These are phyloP conservation scores for Myxozyma nipponensis DNA, from an alignment of 805 yeast genomes.

Conservation along the genomic window DNA sequence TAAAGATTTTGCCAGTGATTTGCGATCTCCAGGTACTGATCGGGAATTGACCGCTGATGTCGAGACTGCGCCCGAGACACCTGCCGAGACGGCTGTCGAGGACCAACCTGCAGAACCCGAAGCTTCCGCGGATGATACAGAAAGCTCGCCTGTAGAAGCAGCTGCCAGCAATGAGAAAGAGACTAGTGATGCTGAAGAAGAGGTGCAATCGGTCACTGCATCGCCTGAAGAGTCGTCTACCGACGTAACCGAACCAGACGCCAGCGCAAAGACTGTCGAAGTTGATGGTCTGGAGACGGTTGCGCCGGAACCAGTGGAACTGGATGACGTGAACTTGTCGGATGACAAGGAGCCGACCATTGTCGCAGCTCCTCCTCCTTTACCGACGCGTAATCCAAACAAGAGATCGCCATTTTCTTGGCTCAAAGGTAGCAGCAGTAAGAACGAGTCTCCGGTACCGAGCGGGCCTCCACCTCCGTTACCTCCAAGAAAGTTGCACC, in stretches of 20 bases:
- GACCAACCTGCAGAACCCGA: background rate
- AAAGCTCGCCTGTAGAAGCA: background rate
- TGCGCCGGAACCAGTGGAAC: background rate
- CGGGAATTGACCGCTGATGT: background rate
- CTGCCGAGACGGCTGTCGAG: background rate
- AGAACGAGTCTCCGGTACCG: conserved; percentile 3
- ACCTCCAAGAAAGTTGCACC: conserved; percentile 9
- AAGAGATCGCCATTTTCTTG: conserved; percentile 34
- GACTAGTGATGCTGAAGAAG: background rate
- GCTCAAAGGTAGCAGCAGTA: conserved; percentile 27
- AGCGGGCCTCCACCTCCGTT: conserved; percentile 27
- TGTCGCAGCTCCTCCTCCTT: conserved; percentile 12
- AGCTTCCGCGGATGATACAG: background rate
- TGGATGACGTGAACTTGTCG: conserved; percentile 19
- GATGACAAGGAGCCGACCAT: conserved; percentile 3
- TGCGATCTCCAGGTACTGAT: background rate
- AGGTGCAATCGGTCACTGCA: background rate
- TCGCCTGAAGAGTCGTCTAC: background rate
- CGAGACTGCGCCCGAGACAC: background rate
- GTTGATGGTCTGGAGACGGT: background rate
- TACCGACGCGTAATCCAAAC: conserved; percentile 17
- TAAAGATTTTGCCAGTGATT: conserved; percentile 1
- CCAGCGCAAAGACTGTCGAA: background rate
- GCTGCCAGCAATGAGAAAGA: background rate
- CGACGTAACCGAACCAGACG: background rate